Percentiles rank a stretch among this genome's conserved stretches.
These are phyloP conservation scores for Trichosphaerium sp. DNA, from an alignment of 78 protist genomes.

Conservation along the genomic window DNA sequence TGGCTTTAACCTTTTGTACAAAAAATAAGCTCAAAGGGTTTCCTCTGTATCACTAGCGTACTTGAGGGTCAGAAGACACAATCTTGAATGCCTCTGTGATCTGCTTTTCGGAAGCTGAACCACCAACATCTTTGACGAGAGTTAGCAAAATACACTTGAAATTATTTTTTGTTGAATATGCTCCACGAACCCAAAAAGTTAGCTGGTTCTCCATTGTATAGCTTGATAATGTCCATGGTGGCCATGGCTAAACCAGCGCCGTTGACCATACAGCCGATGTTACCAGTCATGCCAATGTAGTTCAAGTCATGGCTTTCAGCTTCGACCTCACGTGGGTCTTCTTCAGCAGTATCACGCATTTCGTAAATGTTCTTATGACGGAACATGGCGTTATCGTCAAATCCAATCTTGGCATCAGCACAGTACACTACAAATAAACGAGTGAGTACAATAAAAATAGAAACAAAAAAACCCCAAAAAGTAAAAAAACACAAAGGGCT, in stretches of 20 bases:
- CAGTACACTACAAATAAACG: conserved; percentile 28
- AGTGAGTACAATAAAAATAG: too few species aligned
- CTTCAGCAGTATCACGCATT: conserved; percentile 75
- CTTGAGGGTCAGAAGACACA: conserved; percentile 56
- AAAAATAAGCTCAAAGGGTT: too few species aligned
- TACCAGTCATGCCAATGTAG: conserved; percentile 94
- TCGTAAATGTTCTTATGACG: conserved; percentile 79
- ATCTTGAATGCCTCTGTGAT: conserved; percentile 86
- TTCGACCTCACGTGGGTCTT: conserved; percentile 82
- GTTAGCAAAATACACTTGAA: too few species aligned
- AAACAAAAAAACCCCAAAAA: background rate
- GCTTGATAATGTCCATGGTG: conserved; percentile 93
- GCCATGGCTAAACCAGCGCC: conserved; percentile 99
- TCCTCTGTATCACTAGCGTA: too few species aligned
- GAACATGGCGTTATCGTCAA: conserved; percentile 96
- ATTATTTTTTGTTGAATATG: too few species aligned
- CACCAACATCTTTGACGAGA: conserved; percentile 98
- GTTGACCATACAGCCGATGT: conserved; percentile 96
- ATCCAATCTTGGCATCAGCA: conserved; percentile 89
- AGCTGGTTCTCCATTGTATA: conserved; percentile 91
- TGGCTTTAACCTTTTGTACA: conserved; percentile 51
- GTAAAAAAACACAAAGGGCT: background rate
- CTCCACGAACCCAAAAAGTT: too few species aligned
- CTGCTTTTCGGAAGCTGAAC: conserved; percentile 75
- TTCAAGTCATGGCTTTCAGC: conserved; percentile 85